Evolutionary conservation across 2,329 filamentous ascomycete species (phyloP), one percentile per base, ranked within the genome.

Genomic region (Hymenoscyphus salicellus): DNA sequence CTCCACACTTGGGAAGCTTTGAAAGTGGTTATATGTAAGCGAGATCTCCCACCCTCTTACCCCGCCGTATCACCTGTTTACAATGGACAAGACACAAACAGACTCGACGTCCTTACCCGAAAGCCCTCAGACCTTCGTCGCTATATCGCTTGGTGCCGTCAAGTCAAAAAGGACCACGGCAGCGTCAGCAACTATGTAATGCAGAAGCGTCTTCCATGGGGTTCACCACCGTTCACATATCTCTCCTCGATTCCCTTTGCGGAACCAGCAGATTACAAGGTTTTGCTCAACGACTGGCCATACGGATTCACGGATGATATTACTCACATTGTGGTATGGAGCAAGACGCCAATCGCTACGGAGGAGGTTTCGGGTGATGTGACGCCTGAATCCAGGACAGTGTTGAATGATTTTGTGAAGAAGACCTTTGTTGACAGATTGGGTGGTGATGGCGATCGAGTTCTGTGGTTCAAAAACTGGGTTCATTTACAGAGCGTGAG

Each of bases 391-490:
- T 89, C 89, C 65, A 83, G 88, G 61, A 78, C 78, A 49, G 77
- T 84, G 65, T 89, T 96, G 43, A 82, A 86, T 57, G 80, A 81
- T 10, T 97, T 91, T 75, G 88, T 97, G 36, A 78, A 85, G 69
- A 82, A 79, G 67, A 89, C 83, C 17, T 97, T 97, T 74, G 79
- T 84, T 38, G 80, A 83, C n/a, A 78, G 77, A 33, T 78, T 91
- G 14, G 83, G 82, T 0, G 75, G 77, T 0, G 79, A 77, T 3
- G 83, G 69, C 63, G 78, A 81, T 5, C 79, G 78, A 58, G 85
- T 89, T 55, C 75, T 93, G 66, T 98, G 93, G 92, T 97, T 97
- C 79, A 96, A 94, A 83, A 97, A 97, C 72, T 97, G 93, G 93
- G 88, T 87, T 65, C 87, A 88, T 30, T 79, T 97, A 75, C 96